Conservation (phyloP, 73 alveolate species). For the Paramecium tetraurelia region DNA sequence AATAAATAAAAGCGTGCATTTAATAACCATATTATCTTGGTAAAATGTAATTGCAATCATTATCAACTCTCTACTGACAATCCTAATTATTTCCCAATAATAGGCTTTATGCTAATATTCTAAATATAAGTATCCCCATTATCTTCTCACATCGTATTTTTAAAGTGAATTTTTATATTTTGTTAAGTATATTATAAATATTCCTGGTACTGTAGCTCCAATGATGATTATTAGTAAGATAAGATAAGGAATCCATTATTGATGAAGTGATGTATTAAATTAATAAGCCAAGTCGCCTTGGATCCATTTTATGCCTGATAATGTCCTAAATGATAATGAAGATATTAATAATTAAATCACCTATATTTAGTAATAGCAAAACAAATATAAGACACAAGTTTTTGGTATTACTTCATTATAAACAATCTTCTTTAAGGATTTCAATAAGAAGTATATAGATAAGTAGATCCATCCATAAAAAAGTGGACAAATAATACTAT, state of each 20-base stretch:
- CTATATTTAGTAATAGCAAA: background rate
- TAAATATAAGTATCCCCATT: background rate
- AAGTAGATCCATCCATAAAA: background rate
- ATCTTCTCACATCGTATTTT: background rate
- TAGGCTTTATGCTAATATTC: background rate
- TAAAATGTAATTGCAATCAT: background rate
- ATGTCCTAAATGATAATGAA: background rate
- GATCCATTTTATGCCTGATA: background rate
- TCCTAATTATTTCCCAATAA: background rate
- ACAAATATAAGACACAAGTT: background rate
- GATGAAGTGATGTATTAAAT: background rate
- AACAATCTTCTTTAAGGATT: background rate
- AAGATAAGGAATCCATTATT: background rate
- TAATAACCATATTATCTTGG: background rate
- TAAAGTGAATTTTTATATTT: background rate
- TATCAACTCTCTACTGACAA: background rate
- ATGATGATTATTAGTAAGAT: background rate
- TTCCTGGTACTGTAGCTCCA: background rate
- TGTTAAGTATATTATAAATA: background rate
- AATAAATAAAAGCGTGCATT: background rate
- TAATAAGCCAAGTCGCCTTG: background rate
- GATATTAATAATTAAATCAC: background rate
- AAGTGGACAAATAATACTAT: background rate
- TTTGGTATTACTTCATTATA: background rate
- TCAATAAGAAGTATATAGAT: background rate